These are phyloP conservation scores for Pleoardoris graminearum DNA, from an alignment of 2,329 filamentous ascomycete species.

Conservation along the genomic window DNA sequence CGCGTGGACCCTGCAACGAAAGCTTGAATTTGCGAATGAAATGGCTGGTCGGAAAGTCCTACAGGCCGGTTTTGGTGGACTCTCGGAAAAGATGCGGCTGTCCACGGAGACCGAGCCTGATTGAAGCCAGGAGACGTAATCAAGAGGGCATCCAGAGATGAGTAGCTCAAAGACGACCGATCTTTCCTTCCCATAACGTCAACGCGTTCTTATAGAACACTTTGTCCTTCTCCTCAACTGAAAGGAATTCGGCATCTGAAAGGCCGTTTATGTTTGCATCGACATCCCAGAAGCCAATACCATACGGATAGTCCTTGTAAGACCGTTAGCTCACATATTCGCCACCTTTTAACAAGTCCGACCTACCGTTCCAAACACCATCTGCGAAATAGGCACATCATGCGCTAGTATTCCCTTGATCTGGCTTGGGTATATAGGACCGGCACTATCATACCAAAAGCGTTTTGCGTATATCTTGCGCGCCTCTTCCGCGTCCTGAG, in stretches of 20 bases:
- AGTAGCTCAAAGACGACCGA: constrained; percentile 5
- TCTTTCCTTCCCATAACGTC: constrained; percentile 32
- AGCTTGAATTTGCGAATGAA: constrained; percentile 64
- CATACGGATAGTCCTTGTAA: constrained; percentile 41
- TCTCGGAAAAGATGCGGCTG: constrained; percentile 9
- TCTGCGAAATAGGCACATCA: constrained; percentile 32
- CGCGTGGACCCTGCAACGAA: constrained; percentile 55
- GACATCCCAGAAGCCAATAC: constrained; percentile 44
- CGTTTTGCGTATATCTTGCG: constrained; percentile 34
- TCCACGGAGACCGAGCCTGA: no score
- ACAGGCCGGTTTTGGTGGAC: constrained; percentile 62
- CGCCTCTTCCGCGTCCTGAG: constrained; percentile 26
- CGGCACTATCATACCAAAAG: constrained; percentile 46
- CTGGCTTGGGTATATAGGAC: constrained; percentile 43
- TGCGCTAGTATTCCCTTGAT: constrained; percentile 41
- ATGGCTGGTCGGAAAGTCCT: constrained; percentile 70
- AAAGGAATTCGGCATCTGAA: constrained; percentile 27
- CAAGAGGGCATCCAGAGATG: background rate
- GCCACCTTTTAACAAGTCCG: background rate
- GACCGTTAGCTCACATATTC: background rate
- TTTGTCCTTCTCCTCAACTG: constrained; percentile 26
- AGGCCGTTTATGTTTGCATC: constrained; percentile 37
- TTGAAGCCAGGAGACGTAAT: no score
- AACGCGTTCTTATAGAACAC: constrained; percentile 35
- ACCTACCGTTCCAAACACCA: constrained; percentile 45